Base-by-base conservation (phyloP, 257 asterid species). In the Primulina tabacum region DNA sequence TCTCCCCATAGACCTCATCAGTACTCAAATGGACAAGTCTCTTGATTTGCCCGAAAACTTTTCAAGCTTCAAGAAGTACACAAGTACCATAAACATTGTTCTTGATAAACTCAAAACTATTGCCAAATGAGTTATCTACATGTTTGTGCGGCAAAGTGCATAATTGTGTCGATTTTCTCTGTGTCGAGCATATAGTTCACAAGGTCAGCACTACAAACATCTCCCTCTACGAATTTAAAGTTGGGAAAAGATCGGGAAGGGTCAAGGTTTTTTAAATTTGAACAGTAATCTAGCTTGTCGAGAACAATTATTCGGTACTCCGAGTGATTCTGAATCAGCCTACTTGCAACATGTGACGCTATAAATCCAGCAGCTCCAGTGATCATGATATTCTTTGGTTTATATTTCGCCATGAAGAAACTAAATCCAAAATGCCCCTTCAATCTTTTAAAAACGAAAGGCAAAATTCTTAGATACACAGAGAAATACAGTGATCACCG, bases 351-450 rank as follows among this genome's bases (percentile, higher is more conserved):
- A 79, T 79, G 86, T 18, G 84, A 82, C 71, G 78, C 84, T 63
- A 79, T 79, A 75, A 82, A 82, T 32, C 86, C 86, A 68, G 82
- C 86, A 70, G 78, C 86, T 16, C 84, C 86, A n/a, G 83, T 83
- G 38, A 80, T 80, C 72, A 83, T 59, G 64, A 83, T 80, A 63
- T 83, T 80, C 73, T 80, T 71, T 12, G 88, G 85, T 60, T 21
- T 70, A 70, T 77, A 74, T 18, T 57, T 77, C 50, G 65, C 81
- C 85, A 83, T 83, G 24, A 71, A 33, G 72, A 64, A 68, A 67
- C 62, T 62, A 67, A 67, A 71, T 29, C 61, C 53, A 60, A 61
- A 61, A 69, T 50, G 71, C 38, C 60, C 78, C 65, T 64, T 66
- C 79, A 76, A 73, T 73, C 62, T 43, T 18, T 43, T 50, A 5